A percentile compares a stretch with the other conserved stretches of the same genome.
These are phyloP conservation scores for Cadophora gregata DNA, from an alignment of 2,329 filamentous ascomycete genomes.

Conservation along the genomic window DNA sequence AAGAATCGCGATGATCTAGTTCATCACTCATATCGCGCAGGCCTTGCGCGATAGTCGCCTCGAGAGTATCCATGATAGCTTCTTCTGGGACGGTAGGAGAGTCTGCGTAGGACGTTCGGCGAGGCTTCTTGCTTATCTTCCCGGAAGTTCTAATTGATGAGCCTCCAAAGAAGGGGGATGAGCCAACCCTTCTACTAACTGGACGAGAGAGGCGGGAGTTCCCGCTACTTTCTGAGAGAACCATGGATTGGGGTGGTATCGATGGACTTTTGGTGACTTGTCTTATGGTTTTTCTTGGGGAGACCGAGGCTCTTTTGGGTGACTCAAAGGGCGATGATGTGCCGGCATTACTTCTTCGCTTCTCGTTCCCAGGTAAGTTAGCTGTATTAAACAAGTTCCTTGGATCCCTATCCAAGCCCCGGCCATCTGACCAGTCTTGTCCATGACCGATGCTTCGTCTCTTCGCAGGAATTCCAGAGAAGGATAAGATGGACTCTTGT, in stretches of 20 bases:
- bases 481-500: conserved; percentile 31
- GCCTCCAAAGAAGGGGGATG: conserved; percentile 42
- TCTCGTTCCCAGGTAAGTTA: conserved; percentile 21
- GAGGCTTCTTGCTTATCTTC: conserved; percentile 25
- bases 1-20: conserved; percentile 30
- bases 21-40: conserved; percentile 28
- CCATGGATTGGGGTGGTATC: conserved; percentile 4
- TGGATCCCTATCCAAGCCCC: conserved; percentile 33
- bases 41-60: conserved; percentile 22
- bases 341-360: conserved; percentile 31
- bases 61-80: conserved; percentile 23
- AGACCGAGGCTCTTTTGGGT: conserved; percentile 17
- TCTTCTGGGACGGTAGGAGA: conserved; percentile 41
- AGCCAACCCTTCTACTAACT: conserved; percentile 37
- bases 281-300: conserved; percentile 29
- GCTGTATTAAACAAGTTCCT: conserved; percentile 36
- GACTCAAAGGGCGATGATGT: conserved; percentile 34
- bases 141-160: conserved; percentile 30
- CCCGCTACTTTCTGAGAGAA: conserved; percentile 23
- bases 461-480: conserved; percentile 24
- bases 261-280: conserved; percentile 34
- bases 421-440: conserved; percentile 29
- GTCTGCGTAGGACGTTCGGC: conserved; percentile 33
- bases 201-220: conserved; percentile 31
- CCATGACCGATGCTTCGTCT: conserved; percentile 40